Conservation (phyloP, 75 land plant species). For the Ceratopteris richardii region DNA sequence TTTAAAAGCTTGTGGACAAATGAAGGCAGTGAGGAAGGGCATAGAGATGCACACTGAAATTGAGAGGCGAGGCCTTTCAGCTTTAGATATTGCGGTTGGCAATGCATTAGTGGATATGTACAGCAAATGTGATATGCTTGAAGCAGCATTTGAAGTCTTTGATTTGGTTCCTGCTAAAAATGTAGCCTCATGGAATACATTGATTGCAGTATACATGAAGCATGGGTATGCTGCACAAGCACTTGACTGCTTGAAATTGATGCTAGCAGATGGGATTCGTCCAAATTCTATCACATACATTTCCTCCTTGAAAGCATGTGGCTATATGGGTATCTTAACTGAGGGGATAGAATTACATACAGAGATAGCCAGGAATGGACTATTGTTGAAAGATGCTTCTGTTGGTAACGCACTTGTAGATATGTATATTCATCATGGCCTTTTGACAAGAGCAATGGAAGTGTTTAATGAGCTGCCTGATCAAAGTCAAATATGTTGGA, state of each 20-base stretch:
- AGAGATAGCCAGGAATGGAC: constrained; percentile 2
- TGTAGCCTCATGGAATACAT: constrained; percentile 20
- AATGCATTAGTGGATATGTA: constrained; percentile 52
- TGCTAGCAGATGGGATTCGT: constrained; percentile 4
- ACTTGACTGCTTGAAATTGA: constrained; percentile 13
- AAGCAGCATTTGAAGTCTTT: constrained; percentile 9
- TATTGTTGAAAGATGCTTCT: background rate
- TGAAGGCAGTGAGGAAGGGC: background rate
- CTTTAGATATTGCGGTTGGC: constrained; percentile 12
- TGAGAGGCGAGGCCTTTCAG: background rate
- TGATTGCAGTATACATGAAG: constrained; percentile 21
- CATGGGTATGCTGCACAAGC: constrained; percentile 11
- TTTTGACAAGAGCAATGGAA: background rate
- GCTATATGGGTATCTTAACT: background rate
- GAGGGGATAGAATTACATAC: constrained; percentile 3
- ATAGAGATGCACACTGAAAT: constrained; percentile 3
- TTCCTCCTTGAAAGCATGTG: background rate
- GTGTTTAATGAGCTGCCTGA: background rate
- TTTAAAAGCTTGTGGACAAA: constrained; percentile 7
- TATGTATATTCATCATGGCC: constrained; percentile 9
- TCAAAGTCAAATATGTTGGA: background rate
- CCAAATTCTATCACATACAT: background rate
- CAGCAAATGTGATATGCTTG: constrained; percentile 31
- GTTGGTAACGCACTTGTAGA: constrained; percentile 3
- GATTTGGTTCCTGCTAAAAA: constrained; percentile 6